Evolutionary conservation across 345 rosid genomes (phyloP).

Genomic region (Bruguiera sexangula): DNA sequence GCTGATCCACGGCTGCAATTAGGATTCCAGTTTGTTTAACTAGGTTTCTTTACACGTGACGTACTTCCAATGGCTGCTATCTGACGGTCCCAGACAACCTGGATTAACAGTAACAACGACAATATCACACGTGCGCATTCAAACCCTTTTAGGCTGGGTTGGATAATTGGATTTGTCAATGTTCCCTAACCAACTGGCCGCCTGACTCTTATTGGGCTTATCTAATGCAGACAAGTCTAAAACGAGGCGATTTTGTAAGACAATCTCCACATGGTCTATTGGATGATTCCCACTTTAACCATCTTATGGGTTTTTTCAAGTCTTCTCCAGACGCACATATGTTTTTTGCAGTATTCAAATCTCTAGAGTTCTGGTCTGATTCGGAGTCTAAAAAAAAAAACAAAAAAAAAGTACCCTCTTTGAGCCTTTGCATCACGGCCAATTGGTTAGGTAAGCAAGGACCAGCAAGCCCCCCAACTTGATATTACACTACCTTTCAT

Average conservation of each 20-base stretch:
- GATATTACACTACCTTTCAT: too few relatives aligned
- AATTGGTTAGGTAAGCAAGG: too few relatives aligned
- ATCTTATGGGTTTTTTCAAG: background rate
- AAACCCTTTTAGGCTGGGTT: background rate
- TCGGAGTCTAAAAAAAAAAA: too few relatives aligned
- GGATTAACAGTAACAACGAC: background rate
- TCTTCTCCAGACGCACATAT: background rate
- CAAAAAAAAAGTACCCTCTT: too few relatives aligned
- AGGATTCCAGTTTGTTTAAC: too few relatives aligned
- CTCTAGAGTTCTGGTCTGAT: too few relatives aligned
- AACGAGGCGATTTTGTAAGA: background rate
- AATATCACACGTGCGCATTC: conserved; percentile 12
- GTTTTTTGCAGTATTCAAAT: too few relatives aligned
- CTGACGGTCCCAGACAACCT: background rate
- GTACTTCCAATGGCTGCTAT: too few relatives aligned
- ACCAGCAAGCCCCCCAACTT: too few relatives aligned
- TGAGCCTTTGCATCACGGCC: too few relatives aligned
- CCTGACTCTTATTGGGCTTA: conserved; percentile 10
- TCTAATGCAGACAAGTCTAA: conserved; percentile 1
- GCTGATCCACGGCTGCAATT: too few relatives aligned
- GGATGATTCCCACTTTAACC: background rate
- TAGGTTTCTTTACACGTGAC: too few relatives aligned
- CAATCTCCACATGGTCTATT: background rate
- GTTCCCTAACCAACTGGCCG: conserved; percentile 38
- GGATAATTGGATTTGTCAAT: conserved; percentile 14